A percentile compares a stretch with the other conserved stretches of the same genome.
Evolutionary conservation across 768 basidiomycete species (phyloP).

Genomic region (Auricularia cornea): DNA sequence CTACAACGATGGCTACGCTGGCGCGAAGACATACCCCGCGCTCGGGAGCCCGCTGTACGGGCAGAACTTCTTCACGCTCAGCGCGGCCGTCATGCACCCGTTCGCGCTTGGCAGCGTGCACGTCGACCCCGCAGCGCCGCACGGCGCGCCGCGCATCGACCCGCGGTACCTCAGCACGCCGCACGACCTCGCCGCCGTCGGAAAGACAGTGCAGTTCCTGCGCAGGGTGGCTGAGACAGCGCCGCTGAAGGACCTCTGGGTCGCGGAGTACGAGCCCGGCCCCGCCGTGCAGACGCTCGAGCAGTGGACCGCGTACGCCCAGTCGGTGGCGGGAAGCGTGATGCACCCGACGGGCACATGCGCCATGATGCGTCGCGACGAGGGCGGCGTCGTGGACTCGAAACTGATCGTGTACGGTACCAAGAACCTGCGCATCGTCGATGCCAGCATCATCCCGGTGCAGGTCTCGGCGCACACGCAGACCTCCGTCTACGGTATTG

Average conservation of each 20-base stretch:
- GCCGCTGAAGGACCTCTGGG: conserved; percentile 40
- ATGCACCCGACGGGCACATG: conserved; percentile 53
- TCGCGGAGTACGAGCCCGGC: conserved; percentile 43
- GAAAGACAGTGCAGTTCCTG: conserved; percentile 56
- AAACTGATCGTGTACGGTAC: conserved; percentile 29
- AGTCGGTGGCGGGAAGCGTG: conserved; percentile 11
- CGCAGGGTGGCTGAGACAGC: conserved; percentile 42
- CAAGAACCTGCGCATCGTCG: conserved; percentile 13
- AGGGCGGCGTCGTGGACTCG: conserved; percentile 52
- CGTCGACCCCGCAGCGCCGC: conserved; percentile 26
- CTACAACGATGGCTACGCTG: neutral
- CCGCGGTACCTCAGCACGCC: conserved; percentile 29
- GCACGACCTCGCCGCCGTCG: conserved; percentile 37
- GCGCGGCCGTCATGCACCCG: neutral
- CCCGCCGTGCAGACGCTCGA: conserved; percentile 42
- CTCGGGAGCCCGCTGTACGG: no score
- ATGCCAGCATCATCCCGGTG: conserved; percentile 13
- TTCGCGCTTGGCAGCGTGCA: conserved; percentile 7
- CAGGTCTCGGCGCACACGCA: conserved; percentile 37
- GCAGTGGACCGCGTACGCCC: conserved; percentile 43
- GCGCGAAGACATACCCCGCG: neutral
- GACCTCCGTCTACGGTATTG: conserved; percentile 33
- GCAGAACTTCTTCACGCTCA: neutral
- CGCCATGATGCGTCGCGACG: conserved; percentile 45
- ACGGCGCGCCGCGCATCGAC: conserved; percentile 32